phyloP scores from a whole-genome alignment of 2,329 filamentous ascomycete genomes.

The Gremmenia infestans region DNA sequence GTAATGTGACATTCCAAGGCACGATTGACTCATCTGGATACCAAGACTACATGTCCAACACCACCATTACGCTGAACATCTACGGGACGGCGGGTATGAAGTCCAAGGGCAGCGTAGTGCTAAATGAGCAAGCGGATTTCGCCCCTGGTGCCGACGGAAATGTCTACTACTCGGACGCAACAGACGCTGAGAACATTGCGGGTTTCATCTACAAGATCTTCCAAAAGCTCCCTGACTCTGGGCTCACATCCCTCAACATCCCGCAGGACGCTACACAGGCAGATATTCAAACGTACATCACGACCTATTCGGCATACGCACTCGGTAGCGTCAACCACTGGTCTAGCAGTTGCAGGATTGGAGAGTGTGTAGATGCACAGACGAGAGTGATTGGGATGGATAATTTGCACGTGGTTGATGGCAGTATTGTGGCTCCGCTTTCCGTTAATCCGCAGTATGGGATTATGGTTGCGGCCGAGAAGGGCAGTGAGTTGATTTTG shows the following conservation, averaged over 20 bases:
- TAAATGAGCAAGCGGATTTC: constrained; percentile 38
- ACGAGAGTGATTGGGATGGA: constrained; percentile 43
- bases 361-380: constrained; percentile 43
- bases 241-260: constrained; percentile 45
- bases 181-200: constrained; percentile 44
- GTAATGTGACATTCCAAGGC: constrained; percentile 43
- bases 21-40: constrained; percentile 47
- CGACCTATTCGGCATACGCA: constrained; percentile 42
- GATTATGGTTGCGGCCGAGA: constrained; percentile 49
- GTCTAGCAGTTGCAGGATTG: constrained; percentile 48
- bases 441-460: constrained; percentile 52
- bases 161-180: constrained; percentile 44
- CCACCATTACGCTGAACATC: constrained; percentile 51
- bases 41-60: constrained; percentile 35
- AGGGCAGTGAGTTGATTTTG: constrained; percentile 45
- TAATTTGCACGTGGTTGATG: constrained; percentile 49
- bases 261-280: constrained; percentile 39
- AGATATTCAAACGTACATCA: constrained; percentile 47
- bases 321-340: constrained; percentile 48
- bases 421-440: constrained; percentile 44
- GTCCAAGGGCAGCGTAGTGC: constrained; percentile 42
- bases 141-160: constrained; percentile 37
- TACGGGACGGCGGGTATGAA: constrained; percentile 52
- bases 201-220: constrained; percentile 48
- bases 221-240: constrained; percentile 36